Conservation (phyloP, 2,329 filamentous ascomycete genomes). For the Penicillium sp. region DNA sequence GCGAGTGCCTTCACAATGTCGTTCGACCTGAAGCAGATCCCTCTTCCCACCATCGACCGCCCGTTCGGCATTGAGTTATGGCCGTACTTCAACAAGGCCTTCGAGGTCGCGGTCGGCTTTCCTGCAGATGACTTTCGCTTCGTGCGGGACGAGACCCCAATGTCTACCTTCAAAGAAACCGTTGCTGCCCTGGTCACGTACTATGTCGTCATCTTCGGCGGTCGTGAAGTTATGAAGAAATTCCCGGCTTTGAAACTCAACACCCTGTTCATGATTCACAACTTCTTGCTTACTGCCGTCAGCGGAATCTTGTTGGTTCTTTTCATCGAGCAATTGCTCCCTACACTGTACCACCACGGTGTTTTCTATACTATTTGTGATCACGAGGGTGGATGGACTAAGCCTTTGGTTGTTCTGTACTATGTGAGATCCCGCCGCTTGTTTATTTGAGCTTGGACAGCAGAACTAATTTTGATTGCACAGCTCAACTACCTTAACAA, state of each 20-base stretch:
- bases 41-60: conserved; percentile 78
- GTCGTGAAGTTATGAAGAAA: conserved; percentile 86
- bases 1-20: conserved; percentile 40
- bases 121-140: conserved; percentile 84
- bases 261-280: conserved; percentile 89
- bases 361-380: conserved; percentile 84
- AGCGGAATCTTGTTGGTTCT: conserved; percentile 75
- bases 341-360: conserved; percentile 73
- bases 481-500: conserved; percentile 98
- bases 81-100: conserved; percentile 90
- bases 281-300: conserved; percentile 86
- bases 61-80: conserved; percentile 89
- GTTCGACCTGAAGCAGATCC: conserved; percentile 45
- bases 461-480: conserved; percentile 33
- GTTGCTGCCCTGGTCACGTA: conserved; percentile 78
- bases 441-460: background rate
- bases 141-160: conserved; percentile 72
- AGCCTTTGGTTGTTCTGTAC: conserved; percentile 89
- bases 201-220: conserved; percentile 91
- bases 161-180: conserved; percentile 85
- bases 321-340: conserved; percentile 86
- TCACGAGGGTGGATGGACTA: conserved; percentile 81
- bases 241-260: conserved; percentile 82
- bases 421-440: conserved; percentile 63
- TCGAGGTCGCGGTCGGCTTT: conserved; percentile 72